Conservation (phyloP, 2,329 filamentous ascomycete genomes). For the Pyricularia pennisetigena region DNA sequence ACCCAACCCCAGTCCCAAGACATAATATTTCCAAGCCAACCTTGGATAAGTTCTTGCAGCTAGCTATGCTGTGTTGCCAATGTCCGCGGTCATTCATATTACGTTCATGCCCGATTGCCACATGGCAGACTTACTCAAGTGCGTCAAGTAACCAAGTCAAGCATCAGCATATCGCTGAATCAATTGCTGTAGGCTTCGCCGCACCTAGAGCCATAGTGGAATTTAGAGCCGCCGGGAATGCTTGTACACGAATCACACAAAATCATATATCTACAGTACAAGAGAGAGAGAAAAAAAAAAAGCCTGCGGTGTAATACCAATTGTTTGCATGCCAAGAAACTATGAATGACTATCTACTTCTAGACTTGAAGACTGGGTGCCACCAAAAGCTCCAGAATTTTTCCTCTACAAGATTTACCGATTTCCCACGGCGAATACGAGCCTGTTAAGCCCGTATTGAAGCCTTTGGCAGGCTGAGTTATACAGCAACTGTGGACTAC, state of each 20-base stretch:
- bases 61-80: neutral
- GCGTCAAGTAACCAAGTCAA: neutral
- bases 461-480: too few species aligned
- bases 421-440: neutral
- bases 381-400: neutral
- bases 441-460: neutral
- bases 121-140: neutral
- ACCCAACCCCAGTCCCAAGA: too few species aligned
- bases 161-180: neutral
- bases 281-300: too few species aligned
- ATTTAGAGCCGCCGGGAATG: too few species aligned
- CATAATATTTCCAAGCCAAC: too few species aligned
- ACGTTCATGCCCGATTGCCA: neutral
- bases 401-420: neutral
- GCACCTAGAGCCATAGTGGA: neutral
- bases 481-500: too few species aligned
- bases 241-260: too few species aligned
- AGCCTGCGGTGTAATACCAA: too few species aligned
- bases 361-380: neutral
- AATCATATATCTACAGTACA: too few species aligned
- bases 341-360: neutral
- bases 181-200: neutral
- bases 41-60: too few species aligned
- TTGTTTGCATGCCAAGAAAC: too few species aligned
- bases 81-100: neutral